Evolutionary conservation across 2,329 filamentous ascomycete species (phyloP), one percentile per base, ranked within the genome.

Genomic region (Botryotinia narcissicola): DNA sequence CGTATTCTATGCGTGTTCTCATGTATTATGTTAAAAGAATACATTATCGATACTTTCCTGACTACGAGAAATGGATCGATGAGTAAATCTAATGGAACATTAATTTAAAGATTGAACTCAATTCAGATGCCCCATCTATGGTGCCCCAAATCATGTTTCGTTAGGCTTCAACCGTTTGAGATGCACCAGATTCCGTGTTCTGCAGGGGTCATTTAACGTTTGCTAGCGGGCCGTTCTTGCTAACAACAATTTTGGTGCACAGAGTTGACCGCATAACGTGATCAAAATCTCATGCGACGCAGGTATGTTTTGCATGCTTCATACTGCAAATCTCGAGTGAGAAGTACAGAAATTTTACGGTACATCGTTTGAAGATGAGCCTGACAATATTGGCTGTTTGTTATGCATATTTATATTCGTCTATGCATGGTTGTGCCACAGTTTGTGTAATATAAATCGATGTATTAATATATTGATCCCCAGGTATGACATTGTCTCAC

Each of bases 1-100:
- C 88, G 0, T 91, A 86, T 77, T 86, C 85, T 0, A 54, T 88
- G 0, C 86, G 85, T 20, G 74, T 86, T 0, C 3, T 90, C 18
- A 57, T 87, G 16, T 87, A 89, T 4, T 91, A 91, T 80, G 88
- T 87, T 4, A 77, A 78, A 54, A 83, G 86, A 73, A 89, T 91
- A 60, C 88, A 90, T 77, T 80, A 84, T 64, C 74, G 75, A 7
- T 90, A 88, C 77, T 91, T 91, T 76, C 83, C 86, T 0, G 88
- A 91, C 51, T 90, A 90, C 77, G 82, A 85, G 73, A 75, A 78
- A 7, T 85, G 82, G 37, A 70, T 32, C 61, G 29, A 44, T 16
- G 12, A 64, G 22, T 29, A 25, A 64, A 64, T 3, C 29, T 14
- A 8, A 9, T 14, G n/a, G 20, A 10, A 22, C 1, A 29, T 35